Evolutionary conservation across 352 stramenopile species (phyloP).

Genomic region (Globisporangium acanthophoron): DNA sequence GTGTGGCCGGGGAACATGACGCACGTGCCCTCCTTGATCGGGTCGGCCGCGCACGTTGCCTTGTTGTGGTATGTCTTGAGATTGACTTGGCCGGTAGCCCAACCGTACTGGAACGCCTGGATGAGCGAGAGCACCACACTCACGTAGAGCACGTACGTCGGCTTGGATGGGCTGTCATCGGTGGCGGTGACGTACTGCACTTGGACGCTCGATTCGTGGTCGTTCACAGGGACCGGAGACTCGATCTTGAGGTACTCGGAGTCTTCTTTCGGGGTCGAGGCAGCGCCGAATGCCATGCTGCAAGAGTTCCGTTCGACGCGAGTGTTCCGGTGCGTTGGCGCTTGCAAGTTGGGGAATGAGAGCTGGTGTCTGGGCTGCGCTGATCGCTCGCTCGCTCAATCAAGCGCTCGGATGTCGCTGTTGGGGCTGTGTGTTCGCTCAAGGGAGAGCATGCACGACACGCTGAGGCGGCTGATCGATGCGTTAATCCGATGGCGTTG

Average conservation of each 20-base stretch:
- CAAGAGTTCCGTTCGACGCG: not conserved
- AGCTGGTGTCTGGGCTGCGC: not conserved
- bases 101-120: conserved; percentile 40
- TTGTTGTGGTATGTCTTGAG: conserved; percentile 28
- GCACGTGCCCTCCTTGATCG: conserved; percentile 22
- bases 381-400: not conserved
- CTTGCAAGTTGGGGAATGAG: conserved; percentile 8
- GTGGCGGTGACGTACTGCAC: not conserved
- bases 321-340: conserved; percentile 6
- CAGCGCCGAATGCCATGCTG: conserved; percentile 1
- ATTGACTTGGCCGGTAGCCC: conserved; percentile 58
- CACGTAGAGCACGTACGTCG: conserved; percentile 9
- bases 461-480: too few species aligned
- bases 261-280: not conserved
- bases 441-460: too few species aligned
- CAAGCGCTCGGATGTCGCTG: not conserved
- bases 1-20: conserved; percentile 31
- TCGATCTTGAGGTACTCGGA: conserved; percentile 9
- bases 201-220: not conserved
- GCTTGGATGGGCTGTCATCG: conserved; percentile 11
- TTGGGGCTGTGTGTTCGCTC: too few species aligned
- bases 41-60: conserved; percentile 20
- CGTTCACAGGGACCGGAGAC: conserved; percentile 3
- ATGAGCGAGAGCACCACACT: conserved; percentile 31
- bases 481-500: too few species aligned